These are phyloP conservation scores for Aspergillus mulundensis DNA, from an alignment of 495 filamentous ascomycete species.

Conservation along the genomic window DNA sequence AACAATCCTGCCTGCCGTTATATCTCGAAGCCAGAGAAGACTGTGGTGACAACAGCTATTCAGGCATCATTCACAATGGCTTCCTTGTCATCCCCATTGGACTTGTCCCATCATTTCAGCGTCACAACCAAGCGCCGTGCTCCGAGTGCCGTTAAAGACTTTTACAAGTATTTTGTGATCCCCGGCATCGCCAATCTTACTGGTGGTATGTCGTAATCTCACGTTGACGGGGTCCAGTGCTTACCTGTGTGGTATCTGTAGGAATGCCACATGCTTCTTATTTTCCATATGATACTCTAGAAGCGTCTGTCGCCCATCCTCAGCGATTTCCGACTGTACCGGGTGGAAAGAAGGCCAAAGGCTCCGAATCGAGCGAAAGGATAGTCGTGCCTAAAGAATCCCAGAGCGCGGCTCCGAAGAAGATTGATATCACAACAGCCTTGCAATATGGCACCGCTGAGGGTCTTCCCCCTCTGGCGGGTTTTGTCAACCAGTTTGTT, in stretches of 20 bases:
- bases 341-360: conserved; percentile 49
- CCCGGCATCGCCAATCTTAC: conserved; percentile 83
- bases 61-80: conserved; percentile 6
- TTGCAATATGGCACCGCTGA: conserved; percentile 80
- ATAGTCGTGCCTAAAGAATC: conserved; percentile 68
- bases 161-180: conserved; percentile 81
- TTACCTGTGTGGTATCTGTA: conserved; percentile 22
- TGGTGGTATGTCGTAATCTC: conserved; percentile 57
- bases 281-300: conserved; percentile 89
- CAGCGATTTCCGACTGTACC: conserved; percentile 63
- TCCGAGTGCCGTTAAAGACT: conserved; percentile 64
- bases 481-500: conserved; percentile 74
- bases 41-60: not conserved
- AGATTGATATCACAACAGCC: conserved; percentile 76
- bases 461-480: conserved; percentile 70
- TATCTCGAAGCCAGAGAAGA: not conserved
- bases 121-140: conserved; percentile 58
- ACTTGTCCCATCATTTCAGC: conserved; percentile 77
- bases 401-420: conserved; percentile 43
- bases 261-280: conserved; percentile 74
- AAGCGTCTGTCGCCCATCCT: conserved; percentile 70
- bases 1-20: not conserved
- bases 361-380: conserved; percentile 38
- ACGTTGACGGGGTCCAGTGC: not conserved
- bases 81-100: conserved; percentile 48